Percentiles rank a stretch among this genome's conserved stretches.
Conservation (phyloP, 306 rosid genomes). For the Dalbergia oliveri region DNA sequence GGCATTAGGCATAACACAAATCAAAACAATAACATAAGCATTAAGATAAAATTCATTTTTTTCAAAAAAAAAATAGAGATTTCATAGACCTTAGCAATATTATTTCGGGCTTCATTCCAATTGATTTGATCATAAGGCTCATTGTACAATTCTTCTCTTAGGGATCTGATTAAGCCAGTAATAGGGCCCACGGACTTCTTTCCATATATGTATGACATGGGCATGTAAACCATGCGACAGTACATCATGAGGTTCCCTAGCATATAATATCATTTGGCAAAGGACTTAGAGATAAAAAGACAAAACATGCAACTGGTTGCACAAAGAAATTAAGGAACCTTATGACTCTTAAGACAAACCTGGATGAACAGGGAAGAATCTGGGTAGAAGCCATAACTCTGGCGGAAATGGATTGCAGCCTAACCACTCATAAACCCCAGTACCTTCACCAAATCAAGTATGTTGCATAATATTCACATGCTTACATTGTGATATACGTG, state of each 20-base stretch:
- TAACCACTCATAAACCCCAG: constrained; percentile 76
- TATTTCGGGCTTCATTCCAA: not conserved
- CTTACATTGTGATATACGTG: too few relatives aligned
- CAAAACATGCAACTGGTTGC: constrained; percentile 1
- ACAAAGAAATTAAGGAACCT: not conserved
- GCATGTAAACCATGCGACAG: not conserved
- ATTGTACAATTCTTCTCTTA: not conserved
- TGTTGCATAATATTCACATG: too few relatives aligned
- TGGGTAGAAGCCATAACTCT: constrained; percentile 78
- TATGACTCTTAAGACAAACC: constrained; percentile 38
- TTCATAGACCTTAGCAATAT: not conserved
- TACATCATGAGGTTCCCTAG: not conserved
- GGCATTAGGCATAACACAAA: not conserved
- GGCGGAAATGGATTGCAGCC: constrained; percentile 85
- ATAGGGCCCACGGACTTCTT: not conserved
- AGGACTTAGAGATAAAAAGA: not conserved
- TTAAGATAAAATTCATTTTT: not conserved
- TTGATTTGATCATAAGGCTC: not conserved
- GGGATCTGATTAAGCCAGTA: not conserved
- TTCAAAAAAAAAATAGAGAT: too few relatives aligned
- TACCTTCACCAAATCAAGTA: constrained; percentile 40
- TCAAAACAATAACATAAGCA: too few relatives aligned
- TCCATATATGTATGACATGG: not conserved
- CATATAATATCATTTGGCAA: not conserved
- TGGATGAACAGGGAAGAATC: constrained; percentile 64